Evolutionary conservation across 805 yeast species (phyloP), one percentile per base, ranked within the genome.

Genomic region (Jamesozyma jinghongensis): DNA sequence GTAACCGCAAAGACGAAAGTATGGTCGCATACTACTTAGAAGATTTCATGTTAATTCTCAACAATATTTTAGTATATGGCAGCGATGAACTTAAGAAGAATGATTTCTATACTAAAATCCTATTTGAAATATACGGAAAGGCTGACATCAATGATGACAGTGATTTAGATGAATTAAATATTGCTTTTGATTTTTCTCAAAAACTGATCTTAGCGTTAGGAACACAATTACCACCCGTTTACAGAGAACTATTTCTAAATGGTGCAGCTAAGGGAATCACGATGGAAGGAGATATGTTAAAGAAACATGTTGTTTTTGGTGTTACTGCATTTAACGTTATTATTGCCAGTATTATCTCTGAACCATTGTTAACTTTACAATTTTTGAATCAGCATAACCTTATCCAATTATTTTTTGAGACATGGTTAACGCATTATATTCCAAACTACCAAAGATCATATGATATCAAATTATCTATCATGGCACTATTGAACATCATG

Each of bases 401-500:
- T 36, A 56, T 77, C 4, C 69, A 70, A 28, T 51, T 63, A 12
- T 75, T 85, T 51, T 74, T 88, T 52, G 66, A 70, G 17, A 51
- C 69, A 8, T 61, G 65, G 65, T 44, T 59, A 11, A 51, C 54
- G 3, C 40, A 37, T 32, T 52, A 53, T 31, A 63, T 77, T 31
- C 73, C 78, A 4, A 63, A 66, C 20, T 70, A 81, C 50, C 70
- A 71, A 18, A 68, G 94, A 44, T 94, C 85, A 2, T 84, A 73
- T 53, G 97, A 90, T 61, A 69, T 85, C 58, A 88, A 87, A 61
- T 62, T 90, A 33, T 76, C 85, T 1, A 66, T 76, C 2, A 61
- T 90, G 48, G 94, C 92, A 0, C 56, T 82, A 18, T 60, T 88
- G 43, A 67, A 76, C 10, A 43, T 85, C 12, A 36, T 71, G 12